Evolutionary conservation across 2,329 filamentous ascomycete genomes (phyloP).

Genomic region (Curvularia eragrostidis): DNA sequence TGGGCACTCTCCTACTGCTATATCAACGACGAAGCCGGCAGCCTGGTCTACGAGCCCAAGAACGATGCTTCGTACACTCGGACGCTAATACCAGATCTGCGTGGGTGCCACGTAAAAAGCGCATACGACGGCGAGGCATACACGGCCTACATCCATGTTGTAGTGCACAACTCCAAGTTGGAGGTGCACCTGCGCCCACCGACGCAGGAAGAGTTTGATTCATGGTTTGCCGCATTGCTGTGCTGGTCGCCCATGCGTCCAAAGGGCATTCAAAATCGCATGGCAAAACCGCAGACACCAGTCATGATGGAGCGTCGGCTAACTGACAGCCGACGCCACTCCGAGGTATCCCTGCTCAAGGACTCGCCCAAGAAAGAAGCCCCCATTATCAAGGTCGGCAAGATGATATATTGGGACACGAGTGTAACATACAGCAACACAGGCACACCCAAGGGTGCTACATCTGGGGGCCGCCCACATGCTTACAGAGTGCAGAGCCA

Average conservation of each 20-base stretch:
- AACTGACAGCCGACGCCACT: constrained; percentile 55
- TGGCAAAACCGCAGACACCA: constrained; percentile 58
- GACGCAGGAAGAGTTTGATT: constrained; percentile 71
- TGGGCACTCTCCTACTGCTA: constrained; percentile 78
- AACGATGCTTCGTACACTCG: constrained; percentile 68
- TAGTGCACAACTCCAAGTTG: constrained; percentile 62
- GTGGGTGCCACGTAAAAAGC: constrained; percentile 72
- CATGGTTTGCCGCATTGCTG: constrained; percentile 80
- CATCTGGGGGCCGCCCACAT: constrained; percentile 53
- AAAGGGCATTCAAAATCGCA: constrained; percentile 61
- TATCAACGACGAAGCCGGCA: constrained; percentile 77
- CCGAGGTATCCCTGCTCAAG: constrained; percentile 63
- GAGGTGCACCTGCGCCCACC: constrained; percentile 71
- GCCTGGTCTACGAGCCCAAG: constrained; percentile 75
- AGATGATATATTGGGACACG: constrained; percentile 74
- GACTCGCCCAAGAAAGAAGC: constrained; percentile 72
- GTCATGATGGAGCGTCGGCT: constrained; percentile 46
- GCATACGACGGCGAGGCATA: constrained; percentile 56
- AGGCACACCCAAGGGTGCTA: constrained; percentile 42
- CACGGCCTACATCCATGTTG: constrained; percentile 59
- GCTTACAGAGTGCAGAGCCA: constrained; percentile 64
- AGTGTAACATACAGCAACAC: constrained; percentile 59
- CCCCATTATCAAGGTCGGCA: constrained; percentile 86
- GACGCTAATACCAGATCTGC: constrained; percentile 73
- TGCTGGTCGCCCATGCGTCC: constrained; percentile 81